These are phyloP conservation scores for Boletellus ananas DNA, from an alignment of 768 basidiomycete species.

Conservation along the genomic window DNA sequence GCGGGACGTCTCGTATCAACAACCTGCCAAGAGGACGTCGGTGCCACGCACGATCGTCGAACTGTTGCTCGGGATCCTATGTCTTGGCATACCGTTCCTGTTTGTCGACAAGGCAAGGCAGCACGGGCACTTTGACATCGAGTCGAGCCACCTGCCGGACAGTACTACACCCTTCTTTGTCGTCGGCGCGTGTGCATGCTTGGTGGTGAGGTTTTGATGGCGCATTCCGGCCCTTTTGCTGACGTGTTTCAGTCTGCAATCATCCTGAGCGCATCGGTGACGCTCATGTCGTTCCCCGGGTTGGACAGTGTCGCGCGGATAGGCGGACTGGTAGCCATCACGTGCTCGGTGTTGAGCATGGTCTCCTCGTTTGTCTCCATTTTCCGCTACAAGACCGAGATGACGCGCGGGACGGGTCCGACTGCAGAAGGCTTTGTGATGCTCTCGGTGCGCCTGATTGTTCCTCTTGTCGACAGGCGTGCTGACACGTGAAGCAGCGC, in stretches of 20 bases:
- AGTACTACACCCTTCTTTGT: slow-evolving; percentile 56
- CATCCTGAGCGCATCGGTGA: slow-evolving; percentile 76
- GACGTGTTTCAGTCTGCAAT: slow-evolving; percentile 59
- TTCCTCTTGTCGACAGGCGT: too few species aligned
- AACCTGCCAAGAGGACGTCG: slow-evolving; percentile 27
- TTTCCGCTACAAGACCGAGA: slow-evolving; percentile 64
- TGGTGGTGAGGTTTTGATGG: slow-evolving; percentile 59
- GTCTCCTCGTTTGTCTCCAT: slow-evolving; percentile 64
- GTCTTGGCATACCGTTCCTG: slow-evolving; percentile 77
- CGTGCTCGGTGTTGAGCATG: slow-evolving; percentile 69
- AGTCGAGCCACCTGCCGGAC: slow-evolving; percentile 44
- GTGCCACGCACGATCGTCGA: slow-evolving; percentile 53
- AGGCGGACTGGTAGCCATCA: slow-evolving; percentile 62
- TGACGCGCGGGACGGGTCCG: slow-evolving; percentile 47
- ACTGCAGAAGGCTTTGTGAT: slow-evolving; percentile 56
- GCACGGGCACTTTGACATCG: slow-evolving; percentile 53
- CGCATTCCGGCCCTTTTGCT: slow-evolving; percentile 22
- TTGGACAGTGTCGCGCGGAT: slow-evolving; percentile 61
- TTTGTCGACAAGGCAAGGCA: slow-evolving; percentile 53
- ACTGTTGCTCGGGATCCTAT: slow-evolving; percentile 57
- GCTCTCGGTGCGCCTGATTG: slow-evolving; percentile 33
- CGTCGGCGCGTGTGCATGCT: slow-evolving; percentile 60
- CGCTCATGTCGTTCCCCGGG: slow-evolving; percentile 75
- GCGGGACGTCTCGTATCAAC: slow-evolving; percentile 39
- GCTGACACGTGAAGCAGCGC: slow-evolving; percentile 28